Evolutionary conservation across 345 rosid species (phyloP), one percentile per base, ranked within the genome.

Genomic region (Euclidium syriacum): DNA sequence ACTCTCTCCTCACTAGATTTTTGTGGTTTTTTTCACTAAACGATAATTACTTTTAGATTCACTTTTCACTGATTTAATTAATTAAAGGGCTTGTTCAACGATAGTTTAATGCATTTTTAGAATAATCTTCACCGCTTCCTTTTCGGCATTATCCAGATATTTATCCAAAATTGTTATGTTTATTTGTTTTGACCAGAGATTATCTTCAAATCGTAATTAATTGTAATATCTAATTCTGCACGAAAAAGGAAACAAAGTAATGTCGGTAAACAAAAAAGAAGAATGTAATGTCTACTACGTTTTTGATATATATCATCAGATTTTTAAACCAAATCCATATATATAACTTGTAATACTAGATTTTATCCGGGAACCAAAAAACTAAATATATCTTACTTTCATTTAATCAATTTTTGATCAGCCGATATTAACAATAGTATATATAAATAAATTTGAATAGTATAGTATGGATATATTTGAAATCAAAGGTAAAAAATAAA

Each of bases 41-140:
- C n/a, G 10, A 54, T 64, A n/a, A 51, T 50, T 49, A 24, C 35
- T 4, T 52, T 8, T n/a, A n/a, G n/a, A n/a, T n/a, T n/a, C n/a
- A n/a, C n/a, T n/a, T n/a, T n/a, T n/a, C n/a, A n/a, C n/a, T n/a
- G n/a, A n/a, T 12, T 9, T 33, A 33, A 11, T 30, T 23, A 10
- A 2, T 38, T 32, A 30, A 52, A 2, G 5, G 5, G n/a, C 51
- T 64, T 52, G 9, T 52, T 64, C 61, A 52, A 64, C 52, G 34
- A 11, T 30, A 4, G 5, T 17, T 38, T 23, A 3, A 0, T 35
- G 33, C 10, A 9, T 23, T 7, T 55, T 52, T 52, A 8, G 58
- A 44, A 20, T 4, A 3, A 19, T 20, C 14, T 22, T 22, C n/a
- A n/a, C n/a, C n/a, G 4, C 7, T 6, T 5, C 33, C 16, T 15